A percentile compares a stretch with the other conserved stretches of the same genome.
phyloP scores from a whole-genome alignment of 2,329 filamentous ascomycete species.

The Ophiosphaerella herpotricha region DNA sequence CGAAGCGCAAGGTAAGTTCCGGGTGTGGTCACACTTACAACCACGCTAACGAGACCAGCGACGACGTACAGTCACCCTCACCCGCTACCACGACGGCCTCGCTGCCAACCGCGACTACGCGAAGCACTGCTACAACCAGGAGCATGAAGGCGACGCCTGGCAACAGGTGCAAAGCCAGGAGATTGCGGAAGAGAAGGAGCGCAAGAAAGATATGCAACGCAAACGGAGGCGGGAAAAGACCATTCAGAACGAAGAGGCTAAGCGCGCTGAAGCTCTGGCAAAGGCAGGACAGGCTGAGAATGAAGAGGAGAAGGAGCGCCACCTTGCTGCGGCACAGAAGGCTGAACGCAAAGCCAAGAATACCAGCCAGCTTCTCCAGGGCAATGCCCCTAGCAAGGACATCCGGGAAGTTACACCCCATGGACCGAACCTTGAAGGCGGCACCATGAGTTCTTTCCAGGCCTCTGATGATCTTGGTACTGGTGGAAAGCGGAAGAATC shows the following conservation, averaged over 20 bases:
- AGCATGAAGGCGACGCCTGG: conserved; percentile 79
- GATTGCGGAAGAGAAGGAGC: conserved; percentile 92
- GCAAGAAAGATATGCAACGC: conserved; percentile 99
- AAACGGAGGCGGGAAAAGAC: conserved; percentile 95
- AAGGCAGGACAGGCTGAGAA: conserved; percentile 79
- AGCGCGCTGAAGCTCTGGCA: conserved; percentile 78
- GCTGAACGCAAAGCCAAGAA: conserved; percentile 92
- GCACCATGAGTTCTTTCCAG: conserved; percentile 83
- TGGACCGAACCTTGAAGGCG: conserved; percentile 81
- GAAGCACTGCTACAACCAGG: conserved; percentile 74
- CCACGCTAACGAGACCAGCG: conserved; percentile 53
- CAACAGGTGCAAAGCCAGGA: conserved; percentile 88
- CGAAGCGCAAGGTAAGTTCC: conserved; percentile 65
- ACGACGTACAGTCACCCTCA: conserved; percentile 60
- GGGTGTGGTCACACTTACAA: neutral
- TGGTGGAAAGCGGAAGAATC: conserved; percentile 55
- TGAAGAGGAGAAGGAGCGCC: conserved; percentile 78
- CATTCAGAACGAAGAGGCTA: conserved; percentile 83
- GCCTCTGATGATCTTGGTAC: conserved; percentile 58
- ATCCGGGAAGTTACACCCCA: conserved; percentile 71
- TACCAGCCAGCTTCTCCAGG: conserved; percentile 84
- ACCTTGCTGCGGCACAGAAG: conserved; percentile 83
- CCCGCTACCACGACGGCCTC: conserved; percentile 64
- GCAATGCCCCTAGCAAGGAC: conserved; percentile 76
- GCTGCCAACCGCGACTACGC: conserved; percentile 70